A percentile compares a stretch with the other conserved stretches of the same genome.
Conservation (phyloP, 2,329 filamentous ascomycete species). For the Phaeoacremonium minimum region DNA sequence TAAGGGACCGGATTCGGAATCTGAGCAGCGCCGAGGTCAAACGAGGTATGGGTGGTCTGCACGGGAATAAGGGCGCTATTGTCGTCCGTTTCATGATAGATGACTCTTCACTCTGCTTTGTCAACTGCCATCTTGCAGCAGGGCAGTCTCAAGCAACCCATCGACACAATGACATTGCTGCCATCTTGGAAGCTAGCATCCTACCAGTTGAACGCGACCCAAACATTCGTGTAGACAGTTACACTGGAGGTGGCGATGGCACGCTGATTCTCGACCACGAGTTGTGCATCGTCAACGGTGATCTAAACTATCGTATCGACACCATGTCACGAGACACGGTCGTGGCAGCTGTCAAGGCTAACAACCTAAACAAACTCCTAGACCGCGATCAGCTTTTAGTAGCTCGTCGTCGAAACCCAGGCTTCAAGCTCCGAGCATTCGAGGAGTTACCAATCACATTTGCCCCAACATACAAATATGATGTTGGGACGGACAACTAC, state of each 20-base stretch:
- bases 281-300: conserved; percentile 93
- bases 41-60: conserved; percentile 88
- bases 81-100: conserved; percentile 90
- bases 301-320: conserved; percentile 97
- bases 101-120: conserved; percentile 89
- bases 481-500: conserved; percentile 90
- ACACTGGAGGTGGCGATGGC: conserved; percentile 88
- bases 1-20: conserved; percentile 72
- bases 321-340: conserved; percentile 94
- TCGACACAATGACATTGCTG: conserved; percentile 87
- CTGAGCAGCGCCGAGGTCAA: conserved; percentile 83
- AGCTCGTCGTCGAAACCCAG: conserved; percentile 82
- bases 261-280: conserved; percentile 95
- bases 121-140: conserved; percentile 95
- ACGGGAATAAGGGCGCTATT: conserved; percentile 95
- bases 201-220: conserved; percentile 71
- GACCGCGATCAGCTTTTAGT: conserved; percentile 92
- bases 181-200: conserved; percentile 75
- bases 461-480: conserved; percentile 96
- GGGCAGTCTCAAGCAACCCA: conserved; percentile 87
- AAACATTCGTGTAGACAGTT: conserved; percentile 68
- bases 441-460: conserved; percentile 89
- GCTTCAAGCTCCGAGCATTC: conserved; percentile 83
- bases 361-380: conserved; percentile 79
- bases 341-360: conserved; percentile 74